phyloP scores from a whole-genome alignment of 305 asterid genomes.

The Plantago rigida region DNA sequence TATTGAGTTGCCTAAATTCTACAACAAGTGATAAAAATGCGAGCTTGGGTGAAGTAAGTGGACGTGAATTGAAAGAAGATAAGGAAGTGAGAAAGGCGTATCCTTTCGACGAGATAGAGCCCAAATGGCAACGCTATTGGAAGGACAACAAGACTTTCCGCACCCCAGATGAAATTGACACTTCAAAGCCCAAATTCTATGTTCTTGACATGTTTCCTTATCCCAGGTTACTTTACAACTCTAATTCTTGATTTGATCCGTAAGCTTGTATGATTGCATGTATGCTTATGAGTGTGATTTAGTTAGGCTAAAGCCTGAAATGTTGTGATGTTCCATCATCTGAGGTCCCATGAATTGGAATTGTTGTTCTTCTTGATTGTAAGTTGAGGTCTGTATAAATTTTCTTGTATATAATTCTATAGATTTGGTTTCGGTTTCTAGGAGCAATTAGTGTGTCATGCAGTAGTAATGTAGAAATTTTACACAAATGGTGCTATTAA shows the following conservation, averaged over 20 bases:
- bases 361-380: neutral
- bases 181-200: slow-evolving; percentile 81
- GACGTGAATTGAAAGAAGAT: slow-evolving; percentile 20
- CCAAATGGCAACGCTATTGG: slow-evolving; percentile 89
- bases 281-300: too few relatives aligned
- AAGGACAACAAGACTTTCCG: slow-evolving; percentile 69
- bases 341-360: neutral
- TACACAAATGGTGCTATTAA: neutral
- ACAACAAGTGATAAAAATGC: slow-evolving; percentile 5
- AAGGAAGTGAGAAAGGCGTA: slow-evolving; percentile 57
- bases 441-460: neutral
- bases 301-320: neutral
- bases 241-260: slow-evolving; percentile 1
- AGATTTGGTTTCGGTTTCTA: neutral
- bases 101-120: slow-evolving; percentile 76
- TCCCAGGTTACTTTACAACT: slow-evolving; percentile 51
- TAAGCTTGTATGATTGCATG: too few relatives aligned
- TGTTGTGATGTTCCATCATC: neutral
- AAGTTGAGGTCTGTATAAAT: neutral
- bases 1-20: slow-evolving; percentile 28
- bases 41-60: slow-evolving; percentile 14
- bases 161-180: slow-evolving; percentile 79
- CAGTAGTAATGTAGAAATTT: neutral
- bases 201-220: slow-evolving; percentile 99
- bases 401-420: neutral